A percentile compares a stretch with the other conserved stretches of the same genome.
Conservation (phyloP, 306 rosid species). For the Parietaria judaica region DNA sequence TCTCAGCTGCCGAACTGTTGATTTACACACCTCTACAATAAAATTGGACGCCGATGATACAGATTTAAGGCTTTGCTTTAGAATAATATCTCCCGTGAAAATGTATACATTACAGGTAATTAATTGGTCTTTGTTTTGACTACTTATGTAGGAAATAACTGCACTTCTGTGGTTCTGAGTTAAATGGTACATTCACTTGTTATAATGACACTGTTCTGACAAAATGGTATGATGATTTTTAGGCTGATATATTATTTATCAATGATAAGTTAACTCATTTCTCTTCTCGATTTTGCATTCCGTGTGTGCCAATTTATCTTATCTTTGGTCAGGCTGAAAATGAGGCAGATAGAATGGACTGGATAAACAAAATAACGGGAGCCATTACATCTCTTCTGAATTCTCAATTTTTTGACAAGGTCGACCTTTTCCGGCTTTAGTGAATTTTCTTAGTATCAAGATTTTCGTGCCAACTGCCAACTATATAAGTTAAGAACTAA, state of each 20-base stretch:
- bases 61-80: constrained; percentile 93
- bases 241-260: too few species aligned
- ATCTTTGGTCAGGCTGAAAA: constrained; percentile 75
- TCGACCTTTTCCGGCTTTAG: constrained; percentile 17
- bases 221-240: too few species aligned
- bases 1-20: constrained; percentile 62
- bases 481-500: constrained; percentile 13
- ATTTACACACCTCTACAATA: constrained; percentile 76
- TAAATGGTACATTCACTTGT: too few species aligned
- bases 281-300: too few species aligned
- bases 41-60: constrained; percentile 93
- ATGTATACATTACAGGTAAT: constrained; percentile 81
- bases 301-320: constrained; percentile 1
- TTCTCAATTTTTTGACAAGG: constrained; percentile 88
- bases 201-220: too few species aligned
- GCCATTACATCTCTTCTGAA: constrained; percentile 70
- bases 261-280: too few species aligned
- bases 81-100: constrained; percentile 86
- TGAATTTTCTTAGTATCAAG: constrained; percentile 8
- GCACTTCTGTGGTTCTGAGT: too few species aligned
- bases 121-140: constrained; percentile 12
- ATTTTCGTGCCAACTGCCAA: constrained; percentile 17
- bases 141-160: neutral
- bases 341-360: constrained; percentile 94
- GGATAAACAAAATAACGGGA: constrained; percentile 75